Percentiles rank a stretch among this genome's conserved stretches.
Conservation (phyloP, 305 asterid genomes). For the Solanum aculeatissimum region DNA sequence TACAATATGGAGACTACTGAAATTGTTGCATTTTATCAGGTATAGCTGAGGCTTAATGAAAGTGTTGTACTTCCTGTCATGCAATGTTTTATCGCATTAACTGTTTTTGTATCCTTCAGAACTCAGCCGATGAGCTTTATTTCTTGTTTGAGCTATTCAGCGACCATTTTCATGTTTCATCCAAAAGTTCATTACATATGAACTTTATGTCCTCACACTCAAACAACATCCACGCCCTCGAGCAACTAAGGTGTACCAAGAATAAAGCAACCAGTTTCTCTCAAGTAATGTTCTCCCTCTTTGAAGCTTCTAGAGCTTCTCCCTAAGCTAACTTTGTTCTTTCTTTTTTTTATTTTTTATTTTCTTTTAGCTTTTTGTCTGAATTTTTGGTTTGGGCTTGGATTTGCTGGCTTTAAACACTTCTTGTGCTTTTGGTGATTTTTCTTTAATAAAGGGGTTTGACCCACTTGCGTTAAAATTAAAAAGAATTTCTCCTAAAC, state of each 20-base stretch:
- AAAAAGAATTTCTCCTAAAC: neutral
- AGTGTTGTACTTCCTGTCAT: neutral
- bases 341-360: neutral
- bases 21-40: slow-evolving; percentile 86
- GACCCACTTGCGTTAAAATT: neutral
- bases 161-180: slow-evolving; percentile 76
- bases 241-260: slow-evolving; percentile 60
- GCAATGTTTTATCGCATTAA: neutral
- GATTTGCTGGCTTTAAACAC: neutral
- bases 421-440: neutral
- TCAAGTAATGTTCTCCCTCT: slow-evolving; percentile 39
- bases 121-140: slow-evolving; percentile 81
- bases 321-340: neutral
- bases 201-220: slow-evolving; percentile 78
- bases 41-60: slow-evolving; percentile 5
- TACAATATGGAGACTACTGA: slow-evolving; percentile 94
- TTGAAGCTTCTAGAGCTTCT: neutral
- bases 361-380: neutral
- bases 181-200: slow-evolving; percentile 57
- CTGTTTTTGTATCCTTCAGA: slow-evolving; percentile 31
- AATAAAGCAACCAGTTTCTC: slow-evolving; percentile 63
- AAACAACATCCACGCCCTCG: slow-evolving; percentile 71
- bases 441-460: neutral
- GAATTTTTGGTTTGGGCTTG: neutral
- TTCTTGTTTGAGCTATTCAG: slow-evolving; percentile 67